Percentiles rank a stretch among this genome's conserved stretches.
These are phyloP conservation scores for Lactuca sativa DNA, from an alignment of 129 eudicot species.

Conservation along the genomic window DNA sequence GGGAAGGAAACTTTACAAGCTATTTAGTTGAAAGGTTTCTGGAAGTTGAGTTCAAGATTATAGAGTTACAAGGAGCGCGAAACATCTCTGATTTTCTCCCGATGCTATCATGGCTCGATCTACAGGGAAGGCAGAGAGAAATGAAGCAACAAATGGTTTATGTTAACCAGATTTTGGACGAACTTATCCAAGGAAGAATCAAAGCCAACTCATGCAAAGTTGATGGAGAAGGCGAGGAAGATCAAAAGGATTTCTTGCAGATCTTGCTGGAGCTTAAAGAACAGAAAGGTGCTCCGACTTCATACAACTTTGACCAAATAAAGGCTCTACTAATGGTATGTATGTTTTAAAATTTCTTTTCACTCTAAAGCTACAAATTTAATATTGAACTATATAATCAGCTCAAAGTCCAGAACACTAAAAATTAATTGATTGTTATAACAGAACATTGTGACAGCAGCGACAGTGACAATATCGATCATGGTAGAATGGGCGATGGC, in stretches of 20 bases:
- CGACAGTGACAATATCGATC: constrained; percentile 21
- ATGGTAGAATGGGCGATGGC: constrained; percentile 22
- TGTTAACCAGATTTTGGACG: constrained; percentile 16
- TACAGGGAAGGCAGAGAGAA: constrained; percentile 25
- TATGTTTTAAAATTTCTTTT: not conserved
- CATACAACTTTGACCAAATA: constrained; percentile 18
- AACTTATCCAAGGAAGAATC: constrained; percentile 28
- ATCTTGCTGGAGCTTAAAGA: constrained; percentile 15
- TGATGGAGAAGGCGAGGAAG: not conserved
- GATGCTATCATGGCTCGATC: constrained; percentile 19
- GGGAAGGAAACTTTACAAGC: constrained; percentile 21
- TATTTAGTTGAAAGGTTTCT: not conserved
- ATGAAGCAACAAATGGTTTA: constrained; percentile 32
- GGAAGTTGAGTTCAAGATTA: constrained; percentile 20
- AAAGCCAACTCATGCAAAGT: constrained; percentile 7
- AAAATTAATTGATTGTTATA: not conserved
- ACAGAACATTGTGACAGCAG: constrained; percentile 33
- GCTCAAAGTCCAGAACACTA: not conserved
- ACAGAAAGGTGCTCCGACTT: constrained; percentile 1
- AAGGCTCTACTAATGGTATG: constrained; percentile 33
- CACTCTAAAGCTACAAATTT: not conserved
- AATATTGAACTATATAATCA: too few relatives aligned
- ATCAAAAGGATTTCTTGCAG: constrained; percentile 32
- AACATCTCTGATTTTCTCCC: constrained; percentile 31
- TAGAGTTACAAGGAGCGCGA: constrained; percentile 21